Percentiles rank a stretch among this genome's conserved stretches.
Conservation (phyloP, 1,139 yeast genomes). For the Wickerhamomyces sp. region DNA sequence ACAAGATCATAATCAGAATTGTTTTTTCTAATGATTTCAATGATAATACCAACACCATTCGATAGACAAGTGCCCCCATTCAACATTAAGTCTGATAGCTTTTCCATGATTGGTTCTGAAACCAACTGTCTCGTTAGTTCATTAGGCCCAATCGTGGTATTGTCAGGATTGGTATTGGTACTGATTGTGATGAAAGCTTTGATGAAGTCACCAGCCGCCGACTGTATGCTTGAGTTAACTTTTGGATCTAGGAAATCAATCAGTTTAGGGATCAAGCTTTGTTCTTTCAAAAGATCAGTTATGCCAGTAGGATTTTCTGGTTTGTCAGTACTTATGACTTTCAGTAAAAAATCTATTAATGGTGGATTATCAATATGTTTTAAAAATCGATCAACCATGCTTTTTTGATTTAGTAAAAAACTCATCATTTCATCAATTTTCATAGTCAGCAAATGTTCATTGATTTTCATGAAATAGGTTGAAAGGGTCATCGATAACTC, state of each 20-base stretch:
- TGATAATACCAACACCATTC: constrained; percentile 93
- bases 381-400: constrained; percentile 52
- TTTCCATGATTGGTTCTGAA: constrained; percentile 60
- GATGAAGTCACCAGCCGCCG: constrained; percentile 92
- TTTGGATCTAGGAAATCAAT: constrained; percentile 50
- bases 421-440: constrained; percentile 78
- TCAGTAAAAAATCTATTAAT: constrained; percentile 70
- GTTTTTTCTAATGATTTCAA: constrained; percentile 91
- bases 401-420: constrained; percentile 46
- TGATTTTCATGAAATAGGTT: constrained; percentile 88
- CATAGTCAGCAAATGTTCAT: constrained; percentile 89
- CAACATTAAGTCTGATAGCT: constrained; percentile 77
- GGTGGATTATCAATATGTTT: constrained; percentile 57
- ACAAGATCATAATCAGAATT: constrained; percentile 93
- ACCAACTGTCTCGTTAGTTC: constrained; percentile 90
- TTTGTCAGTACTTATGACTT: constrained; percentile 62
- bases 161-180: constrained; percentile 78
- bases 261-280: constrained; percentile 47
- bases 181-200: constrained; percentile 93
- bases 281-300: constrained; percentile 46
- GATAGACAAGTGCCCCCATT: constrained; percentile 89
- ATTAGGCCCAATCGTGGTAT: constrained; percentile 93
- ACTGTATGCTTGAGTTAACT: constrained; percentile 62
- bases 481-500: constrained; percentile 75
- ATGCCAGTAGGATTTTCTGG: constrained; percentile 63